Conservation (phyloP, 805 yeast genomes). For the Maudiozyma saulgeensis region DNA sequence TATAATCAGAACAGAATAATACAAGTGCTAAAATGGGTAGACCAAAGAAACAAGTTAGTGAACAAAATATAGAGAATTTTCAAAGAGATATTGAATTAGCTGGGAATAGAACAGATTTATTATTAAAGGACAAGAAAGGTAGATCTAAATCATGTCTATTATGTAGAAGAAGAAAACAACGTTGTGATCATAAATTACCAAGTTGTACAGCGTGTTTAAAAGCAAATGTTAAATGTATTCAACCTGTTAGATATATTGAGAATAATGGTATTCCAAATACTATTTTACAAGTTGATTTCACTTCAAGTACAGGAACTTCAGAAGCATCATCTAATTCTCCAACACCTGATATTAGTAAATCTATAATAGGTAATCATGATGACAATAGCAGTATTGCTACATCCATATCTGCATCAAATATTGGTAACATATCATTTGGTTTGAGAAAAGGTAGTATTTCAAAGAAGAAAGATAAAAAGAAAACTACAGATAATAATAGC, state of each 20-base stretch:
- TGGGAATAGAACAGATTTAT: slow-evolving; percentile 20
- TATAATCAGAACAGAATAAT: neutral
- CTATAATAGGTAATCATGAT: neutral
- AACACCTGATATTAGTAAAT: neutral
- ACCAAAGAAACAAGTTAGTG: slow-evolving; percentile 28
- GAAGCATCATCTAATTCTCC: neutral
- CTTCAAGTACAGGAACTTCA: neutral
- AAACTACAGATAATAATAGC: neutral
- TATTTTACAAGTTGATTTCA: slow-evolving; percentile 13
- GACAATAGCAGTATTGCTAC: neutral
- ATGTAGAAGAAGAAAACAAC: slow-evolving; percentile 50
- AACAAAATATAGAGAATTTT: slow-evolving; percentile 26
- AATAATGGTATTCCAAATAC: slow-evolving; percentile 9
- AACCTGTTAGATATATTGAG: slow-evolving; percentile 47
- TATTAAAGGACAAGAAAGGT: slow-evolving; percentile 39
- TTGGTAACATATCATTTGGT: too few species aligned
- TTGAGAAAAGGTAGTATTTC: neutral
- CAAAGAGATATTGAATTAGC: slow-evolving; percentile 28
- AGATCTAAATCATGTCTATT: slow-evolving; percentile 48
- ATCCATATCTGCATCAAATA: neutral
- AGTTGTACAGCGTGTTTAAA: slow-evolving; percentile 58
- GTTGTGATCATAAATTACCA: slow-evolving; percentile 57
- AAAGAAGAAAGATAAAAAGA: neutral
- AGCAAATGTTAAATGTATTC: slow-evolving; percentile 51
- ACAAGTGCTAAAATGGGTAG: slow-evolving; percentile 24